A percentile compares a stretch with the other conserved stretches of the same genome.
Conservation (phyloP, 2,329 filamentous ascomycete genomes). For the Trichoderma guizhouense region DNA sequence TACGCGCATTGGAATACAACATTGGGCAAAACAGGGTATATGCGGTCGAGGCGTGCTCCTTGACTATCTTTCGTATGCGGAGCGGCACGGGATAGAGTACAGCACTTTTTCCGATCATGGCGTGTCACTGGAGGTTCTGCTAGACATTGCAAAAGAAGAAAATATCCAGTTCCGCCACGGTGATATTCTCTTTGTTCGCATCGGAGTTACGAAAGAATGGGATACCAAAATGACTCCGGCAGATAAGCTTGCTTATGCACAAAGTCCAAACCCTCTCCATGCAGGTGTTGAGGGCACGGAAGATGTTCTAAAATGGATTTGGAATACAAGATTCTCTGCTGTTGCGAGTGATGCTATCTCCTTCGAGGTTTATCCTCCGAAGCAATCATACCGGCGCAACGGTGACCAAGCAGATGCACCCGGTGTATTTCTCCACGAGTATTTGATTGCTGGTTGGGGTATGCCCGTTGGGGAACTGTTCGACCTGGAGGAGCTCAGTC, state of each 20-base stretch:
- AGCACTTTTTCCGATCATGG: neutral
- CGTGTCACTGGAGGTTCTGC: neutral
- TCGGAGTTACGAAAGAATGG: neutral
- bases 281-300: slow-evolving; percentile 3
- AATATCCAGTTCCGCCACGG: neutral
- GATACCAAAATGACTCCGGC: neutral
- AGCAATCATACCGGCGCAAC: neutral
- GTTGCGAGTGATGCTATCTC: slow-evolving; percentile 3
- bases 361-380: slow-evolving; percentile 1
- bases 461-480: neutral
- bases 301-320: neutral
- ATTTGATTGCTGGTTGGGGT: neutral
- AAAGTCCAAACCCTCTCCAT: neutral
- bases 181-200: neutral
- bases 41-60: neutral
- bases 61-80: neutral
- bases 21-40: neutral
- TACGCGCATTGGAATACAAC: neutral
- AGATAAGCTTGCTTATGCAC: neutral
- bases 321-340: neutral
- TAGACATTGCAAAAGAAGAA: neutral
- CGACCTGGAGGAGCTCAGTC: neutral
- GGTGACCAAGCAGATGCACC: neutral
- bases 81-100: neutral
- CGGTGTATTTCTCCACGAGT: neutral